Evolutionary conservation across 2,329 filamentous ascomycete genomes (phyloP).

Genomic region (Microcyclospora tardicrescens): DNA sequence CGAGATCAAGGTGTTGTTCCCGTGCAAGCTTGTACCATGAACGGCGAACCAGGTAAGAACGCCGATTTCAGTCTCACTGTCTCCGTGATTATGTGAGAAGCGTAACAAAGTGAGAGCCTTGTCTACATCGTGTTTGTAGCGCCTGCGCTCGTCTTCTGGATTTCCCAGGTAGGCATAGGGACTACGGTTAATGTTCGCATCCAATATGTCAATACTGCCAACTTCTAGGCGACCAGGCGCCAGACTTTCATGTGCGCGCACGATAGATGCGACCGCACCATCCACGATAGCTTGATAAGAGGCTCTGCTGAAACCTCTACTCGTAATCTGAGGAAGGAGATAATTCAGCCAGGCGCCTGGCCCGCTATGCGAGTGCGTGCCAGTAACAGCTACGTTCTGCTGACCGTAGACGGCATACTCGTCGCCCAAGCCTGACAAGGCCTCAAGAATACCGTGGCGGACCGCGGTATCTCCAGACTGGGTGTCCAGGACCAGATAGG

Average conservation of each 20-base stretch:
- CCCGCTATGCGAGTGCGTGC: conserved; percentile 85
- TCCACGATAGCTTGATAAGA: conserved; percentile 84
- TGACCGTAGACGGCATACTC: conserved; percentile 64
- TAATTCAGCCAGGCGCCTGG: conserved; percentile 94
- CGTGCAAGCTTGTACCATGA: conserved; percentile 80
- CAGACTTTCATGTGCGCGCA: conserved; percentile 62
- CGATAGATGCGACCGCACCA: conserved; percentile 69
- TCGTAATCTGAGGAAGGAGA: conserved; percentile 80
- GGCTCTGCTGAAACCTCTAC: conserved; percentile 70
- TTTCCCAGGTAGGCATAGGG: conserved; percentile 81
- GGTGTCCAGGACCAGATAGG: conserved; percentile 79
- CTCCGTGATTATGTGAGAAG: conserved; percentile 51
- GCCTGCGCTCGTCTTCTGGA: conserved; percentile 57
- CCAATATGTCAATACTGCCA: conserved; percentile 54
- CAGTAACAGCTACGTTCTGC: conserved; percentile 77
- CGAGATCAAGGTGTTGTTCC: conserved; percentile 80
- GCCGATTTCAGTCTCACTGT: conserved; percentile 64
- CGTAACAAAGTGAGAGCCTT: conserved; percentile 69
- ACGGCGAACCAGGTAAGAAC: conserved; percentile 84
- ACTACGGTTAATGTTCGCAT: conserved; percentile 82
- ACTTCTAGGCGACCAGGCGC: conserved; percentile 57
- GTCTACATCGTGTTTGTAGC: conserved; percentile 55
- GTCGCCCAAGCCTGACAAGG: conserved; percentile 52
- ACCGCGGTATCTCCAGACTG: conserved; percentile 82
- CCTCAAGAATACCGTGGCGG: conserved; percentile 72